Evolutionary conservation across 192 early-diverging fungal genomes (phyloP).

Genomic region (Linnemannia schmuckeri): DNA sequence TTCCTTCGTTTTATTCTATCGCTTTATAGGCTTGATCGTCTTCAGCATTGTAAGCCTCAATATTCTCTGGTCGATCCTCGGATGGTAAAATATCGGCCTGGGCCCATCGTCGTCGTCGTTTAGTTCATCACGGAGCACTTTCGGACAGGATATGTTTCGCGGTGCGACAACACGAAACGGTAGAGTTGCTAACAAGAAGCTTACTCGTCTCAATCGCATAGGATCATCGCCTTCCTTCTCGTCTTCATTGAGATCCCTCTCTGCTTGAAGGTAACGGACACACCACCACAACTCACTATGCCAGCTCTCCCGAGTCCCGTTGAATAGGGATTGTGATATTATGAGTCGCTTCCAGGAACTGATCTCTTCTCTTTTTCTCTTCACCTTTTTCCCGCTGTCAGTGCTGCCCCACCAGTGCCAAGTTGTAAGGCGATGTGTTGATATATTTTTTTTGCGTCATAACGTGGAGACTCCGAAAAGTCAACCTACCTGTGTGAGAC

Average conservation of each 20-base stretch:
- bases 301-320: not conserved
- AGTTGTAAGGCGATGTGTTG: conserved; percentile 57
- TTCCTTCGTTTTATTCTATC: not conserved
- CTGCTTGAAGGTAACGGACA: conserved; percentile 60
- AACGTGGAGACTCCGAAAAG: not conserved
- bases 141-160: not conserved
- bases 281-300: not conserved
- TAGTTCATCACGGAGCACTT: not conserved
- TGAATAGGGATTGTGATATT: not conserved
- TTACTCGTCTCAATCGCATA: conserved; percentile 6
- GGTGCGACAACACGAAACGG: not conserved
- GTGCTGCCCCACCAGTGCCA: conserved; percentile 64
- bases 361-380: not conserved
- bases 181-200: not conserved
- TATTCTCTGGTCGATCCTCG: conserved; percentile 56
- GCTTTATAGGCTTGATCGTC: conserved; percentile 49
- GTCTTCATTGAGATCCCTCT: conserved; percentile 66
- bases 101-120: not conserved
- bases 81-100: conserved; percentile 49
- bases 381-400: conserved; percentile 7
- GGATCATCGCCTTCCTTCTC: conserved; percentile 66
- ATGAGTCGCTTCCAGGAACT: not conserved
- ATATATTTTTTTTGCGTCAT: not conserved
- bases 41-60: conserved; percentile 53
- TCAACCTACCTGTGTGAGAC: not conserved